Conservation (phyloP, 441 rosid genomes). For the Bocquillonia castaneifolia region DNA sequence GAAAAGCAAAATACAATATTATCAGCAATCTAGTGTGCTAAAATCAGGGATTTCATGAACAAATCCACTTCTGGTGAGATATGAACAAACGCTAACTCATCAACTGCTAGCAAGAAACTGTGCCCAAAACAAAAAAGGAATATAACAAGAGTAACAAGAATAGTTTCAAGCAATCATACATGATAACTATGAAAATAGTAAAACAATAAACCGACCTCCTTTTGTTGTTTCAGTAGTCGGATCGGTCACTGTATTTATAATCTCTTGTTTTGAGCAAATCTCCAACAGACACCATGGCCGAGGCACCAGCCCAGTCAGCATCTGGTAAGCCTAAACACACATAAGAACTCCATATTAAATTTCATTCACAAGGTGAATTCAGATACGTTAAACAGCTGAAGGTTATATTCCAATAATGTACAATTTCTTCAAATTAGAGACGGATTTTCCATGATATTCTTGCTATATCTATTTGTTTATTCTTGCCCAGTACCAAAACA, state of each 20-base stretch:
- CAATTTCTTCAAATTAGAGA: not conserved
- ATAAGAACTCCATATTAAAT: not conserved
- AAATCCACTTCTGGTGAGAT: not conserved
- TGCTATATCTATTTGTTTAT: not conserved
- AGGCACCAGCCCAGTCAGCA: slow-evolving; percentile 66
- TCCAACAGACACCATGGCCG: slow-evolving; percentile 82
- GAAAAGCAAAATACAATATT: not conserved
- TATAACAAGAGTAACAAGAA: not conserved
- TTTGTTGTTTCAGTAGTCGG: slow-evolving; percentile 62
- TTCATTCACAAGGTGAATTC: not conserved
- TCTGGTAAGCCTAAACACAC: slow-evolving; percentile 61
- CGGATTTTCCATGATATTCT: not conserved
- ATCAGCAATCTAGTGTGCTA: not conserved
- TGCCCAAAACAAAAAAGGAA: not conserved
- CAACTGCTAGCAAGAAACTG: not conserved
- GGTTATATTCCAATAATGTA: not conserved
- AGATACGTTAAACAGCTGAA: not conserved
- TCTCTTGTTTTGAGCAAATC: slow-evolving; percentile 70
- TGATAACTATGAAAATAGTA: not conserved
- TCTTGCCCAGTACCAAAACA: not conserved
- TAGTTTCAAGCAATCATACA: not conserved
- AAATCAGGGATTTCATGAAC: not conserved
- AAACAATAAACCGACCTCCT: slow-evolving; percentile 43
- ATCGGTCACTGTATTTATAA: slow-evolving; percentile 56
- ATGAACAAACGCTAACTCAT: not conserved